phyloP scores from a whole-genome alignment of 176 grass and related monocot genomes.

The Triticum monococcum region DNA sequence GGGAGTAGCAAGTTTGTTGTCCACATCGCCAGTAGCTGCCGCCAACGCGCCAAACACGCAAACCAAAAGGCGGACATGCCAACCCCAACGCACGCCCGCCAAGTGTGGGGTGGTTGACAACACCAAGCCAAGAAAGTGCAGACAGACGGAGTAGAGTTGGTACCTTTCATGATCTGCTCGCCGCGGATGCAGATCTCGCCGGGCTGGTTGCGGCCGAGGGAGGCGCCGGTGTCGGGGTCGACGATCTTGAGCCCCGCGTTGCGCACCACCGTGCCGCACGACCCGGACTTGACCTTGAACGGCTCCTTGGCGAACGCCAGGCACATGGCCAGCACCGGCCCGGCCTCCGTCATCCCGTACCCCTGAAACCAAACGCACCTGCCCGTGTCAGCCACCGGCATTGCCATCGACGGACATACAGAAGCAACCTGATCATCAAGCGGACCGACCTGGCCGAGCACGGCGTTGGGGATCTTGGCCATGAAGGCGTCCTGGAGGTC shows the following conservation, averaged over 20 bases:
- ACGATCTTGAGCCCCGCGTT: slow-evolving; percentile 80
- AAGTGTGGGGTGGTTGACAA: background rate
- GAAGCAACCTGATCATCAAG: no score
- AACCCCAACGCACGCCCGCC: no score
- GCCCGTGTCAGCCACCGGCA: background rate
- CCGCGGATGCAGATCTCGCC: slow-evolving; percentile 96
- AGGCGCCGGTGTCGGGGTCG: slow-evolving; percentile 67
- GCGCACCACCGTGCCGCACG: slow-evolving; percentile 86
- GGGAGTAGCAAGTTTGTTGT: background rate
- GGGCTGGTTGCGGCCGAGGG: slow-evolving; percentile 59
- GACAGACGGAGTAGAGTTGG: background rate
- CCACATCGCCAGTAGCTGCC: background rate
- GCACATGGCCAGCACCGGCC: slow-evolving; percentile 87
- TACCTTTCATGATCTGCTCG: slow-evolving; percentile 96
- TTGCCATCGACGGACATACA: no score
- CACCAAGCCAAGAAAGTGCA: background rate
- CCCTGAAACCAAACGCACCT: slow-evolving; percentile 24
- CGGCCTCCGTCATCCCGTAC: slow-evolving; percentile 89
- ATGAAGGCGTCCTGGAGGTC: slow-evolving; percentile 84
- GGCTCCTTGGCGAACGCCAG: slow-evolving; percentile 87
- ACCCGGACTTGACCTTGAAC: slow-evolving; percentile 73
- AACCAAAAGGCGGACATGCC: background rate
- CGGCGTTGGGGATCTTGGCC: slow-evolving; percentile 78
- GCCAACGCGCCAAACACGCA: background rate
- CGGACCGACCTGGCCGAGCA: slow-evolving; percentile 63